A percentile compares a stretch with the other conserved stretches of the same genome.
Evolutionary conservation across 2,329 filamentous ascomycete genomes (phyloP).

Genomic region (Pseudophaeomoniella oleicola): DNA sequence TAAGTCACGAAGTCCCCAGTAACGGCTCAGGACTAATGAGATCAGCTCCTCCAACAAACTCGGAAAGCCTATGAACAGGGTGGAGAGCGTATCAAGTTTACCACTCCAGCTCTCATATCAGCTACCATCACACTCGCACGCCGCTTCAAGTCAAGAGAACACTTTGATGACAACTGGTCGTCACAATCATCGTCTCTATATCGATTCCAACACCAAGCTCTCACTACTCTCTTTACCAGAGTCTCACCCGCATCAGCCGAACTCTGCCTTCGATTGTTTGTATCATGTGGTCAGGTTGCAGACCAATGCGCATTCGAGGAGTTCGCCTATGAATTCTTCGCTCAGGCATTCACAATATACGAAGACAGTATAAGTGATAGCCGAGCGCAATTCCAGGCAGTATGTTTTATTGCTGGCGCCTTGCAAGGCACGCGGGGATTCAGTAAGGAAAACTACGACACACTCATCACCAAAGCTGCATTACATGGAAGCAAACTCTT

Average conservation of each 20-base stretch:
- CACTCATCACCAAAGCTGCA: slow-evolving; percentile 92
- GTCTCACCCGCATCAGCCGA: slow-evolving; percentile 74
- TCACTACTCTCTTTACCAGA: slow-evolving; percentile 76
- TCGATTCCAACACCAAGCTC: slow-evolving; percentile 84
- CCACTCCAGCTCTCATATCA: slow-evolving; percentile 82
- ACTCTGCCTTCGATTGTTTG: slow-evolving; percentile 75
- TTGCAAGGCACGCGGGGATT: slow-evolving; percentile 83
- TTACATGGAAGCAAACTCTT: slow-evolving; percentile 92
- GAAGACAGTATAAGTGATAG: slow-evolving; percentile 94
- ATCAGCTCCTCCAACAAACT: slow-evolving; percentile 64
- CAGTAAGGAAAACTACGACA: slow-evolving; percentile 95
- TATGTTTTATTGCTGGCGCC: slow-evolving; percentile 82
- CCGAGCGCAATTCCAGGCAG: slow-evolving; percentile 92
- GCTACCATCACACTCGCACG: slow-evolving; percentile 79
- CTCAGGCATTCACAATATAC: slow-evolving; percentile 95
- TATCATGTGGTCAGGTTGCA: slow-evolving; percentile 81
- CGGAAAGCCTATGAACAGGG: slow-evolving; percentile 80
- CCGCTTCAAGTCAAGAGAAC: slow-evolving; percentile 78
- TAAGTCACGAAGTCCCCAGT: slow-evolving; percentile 11
- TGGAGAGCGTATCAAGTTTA: slow-evolving; percentile 90
- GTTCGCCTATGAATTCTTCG: slow-evolving; percentile 95
- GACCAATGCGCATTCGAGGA: slow-evolving; percentile 88
- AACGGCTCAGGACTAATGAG: slow-evolving; percentile 7
- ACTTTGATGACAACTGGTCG: slow-evolving; percentile 64
- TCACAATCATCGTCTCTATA: slow-evolving; percentile 67